Evolutionary conservation across 148 eudicot genomes (phyloP).

Genomic region (Persicaria maculosa): DNA sequence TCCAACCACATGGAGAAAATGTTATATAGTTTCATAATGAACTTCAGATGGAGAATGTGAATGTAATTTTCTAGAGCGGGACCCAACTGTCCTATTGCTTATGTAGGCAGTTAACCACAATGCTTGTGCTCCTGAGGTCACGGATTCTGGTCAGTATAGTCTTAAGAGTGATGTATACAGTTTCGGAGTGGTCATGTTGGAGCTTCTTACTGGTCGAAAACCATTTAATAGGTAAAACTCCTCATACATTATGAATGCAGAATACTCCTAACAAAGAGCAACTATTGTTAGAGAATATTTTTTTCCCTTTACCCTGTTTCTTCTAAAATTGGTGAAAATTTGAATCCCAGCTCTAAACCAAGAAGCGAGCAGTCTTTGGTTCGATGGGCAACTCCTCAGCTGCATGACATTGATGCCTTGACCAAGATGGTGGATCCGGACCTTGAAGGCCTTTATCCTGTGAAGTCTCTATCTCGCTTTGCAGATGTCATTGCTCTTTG

Average conservation of each 20-base stretch:
- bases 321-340: background rate
- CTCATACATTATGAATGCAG: background rate
- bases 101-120: conserved; percentile 51
- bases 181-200: conserved; percentile 94
- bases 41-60: background rate
- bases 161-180: conserved; percentile 92
- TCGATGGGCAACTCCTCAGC: conserved; percentile 83
- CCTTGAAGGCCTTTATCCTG: conserved; percentile 61
- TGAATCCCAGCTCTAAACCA: conserved; percentile 41
- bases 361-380: conserved; percentile 66
- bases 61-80: no score
- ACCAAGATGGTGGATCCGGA: conserved; percentile 71
- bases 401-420: conserved; percentile 70
- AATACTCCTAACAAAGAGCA: background rate
- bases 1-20: background rate
- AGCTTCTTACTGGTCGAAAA: conserved; percentile 85
- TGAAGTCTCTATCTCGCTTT: conserved; percentile 65
- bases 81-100: background rate
- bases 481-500: conserved; percentile 73
- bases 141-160: conserved; percentile 88
- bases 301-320: background rate
- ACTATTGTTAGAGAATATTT: background rate
- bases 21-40: background rate
- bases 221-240: conserved; percentile 72
- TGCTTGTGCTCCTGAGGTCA: conserved; percentile 91